Evolutionary conservation across 352 stramenopile genomes (phyloP).

Genomic region (Pythium periplocum): DNA sequence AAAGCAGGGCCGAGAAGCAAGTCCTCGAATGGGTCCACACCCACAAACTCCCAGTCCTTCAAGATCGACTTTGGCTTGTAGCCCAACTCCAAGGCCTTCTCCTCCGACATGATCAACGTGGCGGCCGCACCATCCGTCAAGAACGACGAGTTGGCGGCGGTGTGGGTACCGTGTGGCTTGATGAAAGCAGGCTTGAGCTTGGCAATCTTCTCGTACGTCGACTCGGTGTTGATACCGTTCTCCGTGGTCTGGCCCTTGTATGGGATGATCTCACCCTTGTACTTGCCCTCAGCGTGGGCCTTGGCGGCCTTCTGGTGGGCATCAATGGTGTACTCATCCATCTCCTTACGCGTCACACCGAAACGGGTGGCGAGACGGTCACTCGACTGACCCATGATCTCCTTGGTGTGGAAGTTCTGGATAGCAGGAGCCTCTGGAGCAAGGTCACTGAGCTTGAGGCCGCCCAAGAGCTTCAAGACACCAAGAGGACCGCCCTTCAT

Average conservation of each 20-base stretch:
- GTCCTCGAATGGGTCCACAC: slow-evolving; percentile 95
- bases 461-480: slow-evolving; percentile 90
- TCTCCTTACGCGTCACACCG: slow-evolving; percentile 92
- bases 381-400: slow-evolving; percentile 98
- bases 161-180: slow-evolving; percentile 98
- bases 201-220: slow-evolving; percentile 92
- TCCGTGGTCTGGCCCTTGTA: slow-evolving; percentile 95
- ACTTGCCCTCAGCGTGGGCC: slow-evolving; percentile 93
- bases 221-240: slow-evolving; percentile 97
- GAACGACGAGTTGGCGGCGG: slow-evolving; percentile 96
- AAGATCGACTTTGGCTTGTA: slow-evolving; percentile 95
- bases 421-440: slow-evolving; percentile 95
- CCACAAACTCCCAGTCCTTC: slow-evolving; percentile 95
- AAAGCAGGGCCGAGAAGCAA: slow-evolving; percentile 95
- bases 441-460: slow-evolving; percentile 90
- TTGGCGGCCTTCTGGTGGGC: slow-evolving; percentile 92
- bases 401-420: slow-evolving; percentile 98
- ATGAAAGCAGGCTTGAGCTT: slow-evolving; percentile 98
- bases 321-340: slow-evolving; percentile 96
- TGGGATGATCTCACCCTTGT: slow-evolving; percentile 90
- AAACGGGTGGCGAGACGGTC: slow-evolving; percentile 94
- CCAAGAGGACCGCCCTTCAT: slow-evolving; percentile 93
- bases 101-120: slow-evolving; percentile 96
- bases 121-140: slow-evolving; percentile 96
- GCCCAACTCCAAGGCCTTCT: slow-evolving; percentile 93